Base-by-base conservation (phyloP, 257 asterid species). In the Solanum sejunctum region DNA sequence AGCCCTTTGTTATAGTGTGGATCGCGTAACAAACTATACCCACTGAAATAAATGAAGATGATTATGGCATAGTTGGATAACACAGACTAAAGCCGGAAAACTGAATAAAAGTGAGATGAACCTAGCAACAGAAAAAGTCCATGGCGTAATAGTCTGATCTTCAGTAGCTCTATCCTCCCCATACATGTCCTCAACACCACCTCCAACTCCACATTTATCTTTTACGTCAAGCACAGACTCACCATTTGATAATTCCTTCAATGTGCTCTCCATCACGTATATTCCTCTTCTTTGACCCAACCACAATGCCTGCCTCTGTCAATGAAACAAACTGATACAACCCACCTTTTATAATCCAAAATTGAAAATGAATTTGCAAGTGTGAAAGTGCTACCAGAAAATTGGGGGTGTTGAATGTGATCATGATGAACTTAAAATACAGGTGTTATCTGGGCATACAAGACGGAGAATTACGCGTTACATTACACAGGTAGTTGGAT, bases 91-190 rank as follows among this genome's bases (percentile, higher is more conserved):
- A 49, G 21, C 58, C 36, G 0, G 45, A 66, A 16, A 66, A 66
- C 45, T 1, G 23, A 7, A 3, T 67, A 32, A 8, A 41, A 41
- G 54, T 70, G 26, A 52, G 47, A 26, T 78, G 41, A 10, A 96
- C 99, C 99, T 93, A 85, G 99, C 97, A 69, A 96, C 91, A 18
- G 98, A 89, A 36, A 92, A 87, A 55, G 92, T 84, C 99, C 98
- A 96, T 32, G 99, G 99, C 73, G 98, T 95, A 87, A 96, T 86
- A 18, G 88, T 89, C 89, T 91, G 98, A 88, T 95, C 91, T 90
- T 96, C 92, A 4, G 97, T 88, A 71, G 99, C 99, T 75, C 96
- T 91, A 83, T 96, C 98, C 87, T 95, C 98, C 4, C 99, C 98
- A 47, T 94, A 96, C 41, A 92, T 88, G 72, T 96, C 98, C 71